A percentile compares a stretch with the other conserved stretches of the same genome.
Evolutionary conservation across 176 grass and related monocot genomes (phyloP).

Genomic region (Carex cristatella): DNA sequence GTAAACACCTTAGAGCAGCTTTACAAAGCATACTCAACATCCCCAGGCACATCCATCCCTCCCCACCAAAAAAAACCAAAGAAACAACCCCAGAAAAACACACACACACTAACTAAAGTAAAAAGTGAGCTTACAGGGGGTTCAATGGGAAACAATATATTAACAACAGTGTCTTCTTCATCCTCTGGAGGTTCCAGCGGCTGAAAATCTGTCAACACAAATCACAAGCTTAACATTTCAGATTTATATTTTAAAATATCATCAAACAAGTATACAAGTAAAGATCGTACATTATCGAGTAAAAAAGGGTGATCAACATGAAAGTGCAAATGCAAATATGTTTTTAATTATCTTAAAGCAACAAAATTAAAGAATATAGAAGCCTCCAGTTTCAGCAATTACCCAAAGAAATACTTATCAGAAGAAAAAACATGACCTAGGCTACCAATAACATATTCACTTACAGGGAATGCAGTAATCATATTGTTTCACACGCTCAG

Average conservation of each 20-base stretch:
- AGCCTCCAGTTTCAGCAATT: neutral
- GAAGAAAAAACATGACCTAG: neutral
- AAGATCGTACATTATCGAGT: slow-evolving; percentile 22
- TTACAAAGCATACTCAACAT: neutral
- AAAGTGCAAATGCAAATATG: neutral
- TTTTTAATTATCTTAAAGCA: neutral
- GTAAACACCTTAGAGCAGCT: neutral
- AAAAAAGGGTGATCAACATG: slow-evolving; percentile 13
- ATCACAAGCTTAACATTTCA: neutral
- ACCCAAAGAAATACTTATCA: neutral
- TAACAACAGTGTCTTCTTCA: slow-evolving; percentile 72
- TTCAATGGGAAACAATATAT: slow-evolving; percentile 75
- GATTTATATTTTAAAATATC: neutral
- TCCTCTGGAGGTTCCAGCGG: slow-evolving; percentile 71
- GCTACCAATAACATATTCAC: slow-evolving; percentile 22
- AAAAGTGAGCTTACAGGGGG: slow-evolving; percentile 48
- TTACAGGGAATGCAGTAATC: slow-evolving; percentile 98
- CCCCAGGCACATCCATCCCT: too few relatives aligned
- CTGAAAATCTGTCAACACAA: slow-evolving; percentile 57
- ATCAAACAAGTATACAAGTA: neutral
- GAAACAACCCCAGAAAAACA: neutral
- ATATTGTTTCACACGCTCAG: slow-evolving; percentile 70
- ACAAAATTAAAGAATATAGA: neutral
- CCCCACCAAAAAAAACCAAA: neutral
- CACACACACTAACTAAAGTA: neutral